Base-by-base conservation (phyloP, 495 filamentous ascomycete species). In the Pyrenula aspistea region DNA sequence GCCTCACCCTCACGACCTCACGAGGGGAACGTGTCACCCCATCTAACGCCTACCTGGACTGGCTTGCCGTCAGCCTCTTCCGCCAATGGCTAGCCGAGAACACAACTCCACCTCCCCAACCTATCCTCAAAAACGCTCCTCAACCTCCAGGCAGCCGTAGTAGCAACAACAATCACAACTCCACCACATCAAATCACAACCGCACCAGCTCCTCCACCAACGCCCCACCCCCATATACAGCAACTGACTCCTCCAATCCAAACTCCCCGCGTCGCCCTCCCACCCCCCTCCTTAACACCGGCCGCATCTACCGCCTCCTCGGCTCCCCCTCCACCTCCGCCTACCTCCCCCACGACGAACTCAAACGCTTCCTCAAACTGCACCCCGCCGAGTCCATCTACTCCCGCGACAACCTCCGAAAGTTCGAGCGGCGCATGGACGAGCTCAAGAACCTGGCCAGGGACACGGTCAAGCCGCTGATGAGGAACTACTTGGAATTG, bases 41-140 rank as follows among this genome's bases (percentile, higher is more conserved):
- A 0, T 68, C 73, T 12, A 92, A 85, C 53, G 83, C 80, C 22
- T 95, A 91, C 65, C 70, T 93, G 24, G 88, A 91, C 67, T 96
- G 91, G 91, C 76, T 94, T 3, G 89, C 84, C 22, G 82, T 94
- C 53, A 84, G 79, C 15, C 75, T 95, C 12, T 96, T 95, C 67
- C 75, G 91, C 8, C 88, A 94, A 66, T 95, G 90, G 91, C 73
- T 96, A 0, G 87, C 88, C 0, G 91, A 95, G 56, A 91, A 85
- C 65, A 94, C 87, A 2, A 82, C 87, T 0, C 87, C 87, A 2
- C 79, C 85, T 1, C 80, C 79, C 8, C 63, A 76, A 2, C 72
- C 77, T 0, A 71, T 77, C 10, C 72, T 71, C 57, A 75, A 73
- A 60, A 75, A 71, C 53, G 56, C 70, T 24, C 53, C 64, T 22